Evolutionary conservation across 768 basidiomycete genomes (phyloP), one percentile per base, ranked within the genome.

Genomic region (Amanita rimosa): DNA sequence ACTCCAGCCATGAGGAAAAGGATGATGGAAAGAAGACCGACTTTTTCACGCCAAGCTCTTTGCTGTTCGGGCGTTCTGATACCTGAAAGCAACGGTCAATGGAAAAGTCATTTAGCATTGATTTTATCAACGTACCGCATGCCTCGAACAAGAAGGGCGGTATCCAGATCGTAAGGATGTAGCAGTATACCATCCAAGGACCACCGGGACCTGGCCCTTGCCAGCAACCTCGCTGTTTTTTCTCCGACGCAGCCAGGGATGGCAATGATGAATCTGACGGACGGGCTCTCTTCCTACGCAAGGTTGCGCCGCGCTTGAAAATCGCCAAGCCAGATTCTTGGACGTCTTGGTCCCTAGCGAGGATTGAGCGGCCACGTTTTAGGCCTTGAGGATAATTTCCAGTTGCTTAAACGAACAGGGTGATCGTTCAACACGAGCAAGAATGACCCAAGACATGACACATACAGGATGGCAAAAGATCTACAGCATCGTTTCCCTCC

Each of bases 31-130:
- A 99, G 71, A 21, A 99, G 76, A 6, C 95, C 96, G 66, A 97
- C 91, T 71, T 99, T 99, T 68, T 99, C 96, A 54, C 96, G 76
- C 94, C 94, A 99, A 37, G 96, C 96, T 43, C 92, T 81, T 63
- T 96, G 93, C 55, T 85, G 86, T 54, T 99, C 96, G 0, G 90
- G 85, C 24, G 84, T 94, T 48, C 77, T 76, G 55, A 96, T 85
- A 48, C 94, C 91, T 93, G 52, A 24, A 45, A 4, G 9, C 29
- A 41, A 38, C n/a, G 34, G 52, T 13, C 37, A 51, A 46, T 21
- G 14, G 39, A 14, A 33, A 22, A 4, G n/a, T 36, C 26, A 2
- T 31, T n/a, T 8, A 8, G 43, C 33, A 4, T 6, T 19, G 22
- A 27, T 22, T 7, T 34, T 40, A 38, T 31, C 31, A 36, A 76